Base-by-base conservation (phyloP, 163 green algal species). In the Chloromonas sp. region DNA sequence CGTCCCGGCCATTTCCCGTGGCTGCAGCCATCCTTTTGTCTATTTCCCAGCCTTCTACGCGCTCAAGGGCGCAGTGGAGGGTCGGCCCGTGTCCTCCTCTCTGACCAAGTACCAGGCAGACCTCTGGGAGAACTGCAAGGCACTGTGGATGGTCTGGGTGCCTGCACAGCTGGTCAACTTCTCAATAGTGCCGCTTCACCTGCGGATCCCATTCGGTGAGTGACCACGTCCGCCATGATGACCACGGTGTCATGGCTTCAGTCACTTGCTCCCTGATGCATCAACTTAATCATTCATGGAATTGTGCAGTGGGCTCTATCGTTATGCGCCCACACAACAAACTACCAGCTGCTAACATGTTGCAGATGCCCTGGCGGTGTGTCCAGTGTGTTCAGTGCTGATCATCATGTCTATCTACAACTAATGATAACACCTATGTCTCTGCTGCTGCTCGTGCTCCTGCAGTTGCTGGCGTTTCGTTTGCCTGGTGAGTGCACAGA, bases 1-100 rank as follows among this genome's bases (percentile, higher is more conserved):
- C 36, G 36, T 36, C 36, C 36, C 36, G 36, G 36, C 36, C 36
- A 36, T 36, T 36, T 36, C 36, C 36, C 36, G 36, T 36, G 36
- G 36, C 36, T 85, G 86, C 92, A 95, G 92, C 89, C 95, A 98
- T 87, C 95, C 95, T 2, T 89, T 97, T 77, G 77, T 95, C 58
- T 98, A 98, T 88, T 98, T 98, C 82, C 95, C 95, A 0, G 82
- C 84, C 14, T 97, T 98, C 89, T 97, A 95, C 85, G 61, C 81
- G 57, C 92, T 96, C 15, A 98, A 98, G 87, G 93, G 92, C n/a
- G 77, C 84, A 1, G 89, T 95, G 0, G 87, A 91, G 81, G 90
- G 89, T 78, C 84, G 94, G 82, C 84, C 89, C 0, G n/a, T 82
- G 78, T 84, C 62, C 81, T 93, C 81, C 85, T 91, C 59, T 61